Base-by-base conservation (phyloP, 2,329 filamentous ascomycete genomes). In the Ophiostoma montium region DNA sequence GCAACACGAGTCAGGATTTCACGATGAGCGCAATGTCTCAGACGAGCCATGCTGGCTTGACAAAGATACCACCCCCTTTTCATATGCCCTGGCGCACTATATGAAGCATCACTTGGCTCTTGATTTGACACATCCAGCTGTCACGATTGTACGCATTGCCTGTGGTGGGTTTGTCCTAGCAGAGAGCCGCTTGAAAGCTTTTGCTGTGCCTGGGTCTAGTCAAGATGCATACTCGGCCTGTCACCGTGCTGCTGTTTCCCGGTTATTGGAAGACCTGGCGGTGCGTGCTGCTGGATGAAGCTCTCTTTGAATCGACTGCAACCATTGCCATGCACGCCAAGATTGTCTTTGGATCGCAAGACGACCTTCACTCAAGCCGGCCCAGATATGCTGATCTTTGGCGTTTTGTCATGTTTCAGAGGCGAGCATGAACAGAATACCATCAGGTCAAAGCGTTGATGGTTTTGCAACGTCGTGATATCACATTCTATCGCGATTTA, bases 81-180 rank as follows among this genome's bases (percentile, higher is more conserved):
- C 67, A 0, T 64, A 71, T 39, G 73, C 74, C 0, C 56, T 79
- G 16, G 68, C 66, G 0, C 57, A 57, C 5, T 78, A 79, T 50
- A 52, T 78, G 7, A 60, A 69, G 49, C 63, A 68, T n/a, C 74
- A 78, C 52, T 63, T 78, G 5, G 73, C 70, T 0, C 59, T 80
- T 13, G 66, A 78, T 55, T 55, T 79, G 54, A 73, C 74, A 49
- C 74, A 78, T 54, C 71, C 75, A 0, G 65, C 68, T n/a, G 74
- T 78, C 3, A 62, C 67, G 2, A 60, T 79, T 21, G 63, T 63
- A 12, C 74, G 75, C 53, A 66, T 79, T 27, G 73, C 72, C 0
- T 78, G 74, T 52, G 70, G 69, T 0, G 74, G 73, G 0, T 80
- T 79, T 50, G 70, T 72, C 35, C 61, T 78, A 11, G 70, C 71